Percentiles rank a stretch among this genome's conserved stretches.
These are phyloP conservation scores for Yamadazyma mexicana DNA, from an alignment of 1,139 yeast species.

Conservation along the genomic window DNA sequence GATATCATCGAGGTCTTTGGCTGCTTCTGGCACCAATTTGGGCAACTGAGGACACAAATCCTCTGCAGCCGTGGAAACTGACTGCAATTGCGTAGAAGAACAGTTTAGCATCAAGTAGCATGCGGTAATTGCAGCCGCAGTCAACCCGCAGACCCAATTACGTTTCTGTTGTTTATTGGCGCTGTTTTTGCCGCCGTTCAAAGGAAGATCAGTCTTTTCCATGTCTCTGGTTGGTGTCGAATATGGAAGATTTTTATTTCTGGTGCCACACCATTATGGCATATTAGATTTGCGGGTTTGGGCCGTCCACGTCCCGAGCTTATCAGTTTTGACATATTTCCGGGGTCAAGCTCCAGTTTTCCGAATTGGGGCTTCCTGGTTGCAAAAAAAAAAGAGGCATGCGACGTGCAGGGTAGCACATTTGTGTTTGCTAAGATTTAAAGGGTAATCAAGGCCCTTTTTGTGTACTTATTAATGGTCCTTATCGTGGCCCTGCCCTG, in stretches of 20 bases:
- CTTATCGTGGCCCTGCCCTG: no score
- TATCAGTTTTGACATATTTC: neutral
- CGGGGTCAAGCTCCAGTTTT: no score
- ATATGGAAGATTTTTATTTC: neutral
- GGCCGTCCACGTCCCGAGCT: slow-evolving; percentile 1
- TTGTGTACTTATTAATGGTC: no score
- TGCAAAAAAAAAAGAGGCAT: no score
- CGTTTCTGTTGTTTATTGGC: neutral
- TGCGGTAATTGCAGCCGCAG: neutral
- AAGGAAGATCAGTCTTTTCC: neutral
- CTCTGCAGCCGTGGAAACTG: neutral
- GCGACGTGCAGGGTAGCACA: no score
- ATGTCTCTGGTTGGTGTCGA: no score
- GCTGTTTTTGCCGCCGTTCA: neutral
- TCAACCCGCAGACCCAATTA: neutral
- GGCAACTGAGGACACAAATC: slow-evolving; percentile 15
- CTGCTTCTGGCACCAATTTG: slow-evolving; percentile 18
- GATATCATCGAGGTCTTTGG: slow-evolving; percentile 6
- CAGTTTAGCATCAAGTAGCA: neutral
- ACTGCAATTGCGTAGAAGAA: neutral
- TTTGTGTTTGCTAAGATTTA: no score
- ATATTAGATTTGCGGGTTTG: slow-evolving; percentile 1
- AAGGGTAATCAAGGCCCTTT: no score
- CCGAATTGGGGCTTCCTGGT: no score
- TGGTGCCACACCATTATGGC: neutral